phyloP scores from a whole-genome alignment of 2,329 filamentous ascomycete genomes.

The Colletotrichum coccodes region DNA sequence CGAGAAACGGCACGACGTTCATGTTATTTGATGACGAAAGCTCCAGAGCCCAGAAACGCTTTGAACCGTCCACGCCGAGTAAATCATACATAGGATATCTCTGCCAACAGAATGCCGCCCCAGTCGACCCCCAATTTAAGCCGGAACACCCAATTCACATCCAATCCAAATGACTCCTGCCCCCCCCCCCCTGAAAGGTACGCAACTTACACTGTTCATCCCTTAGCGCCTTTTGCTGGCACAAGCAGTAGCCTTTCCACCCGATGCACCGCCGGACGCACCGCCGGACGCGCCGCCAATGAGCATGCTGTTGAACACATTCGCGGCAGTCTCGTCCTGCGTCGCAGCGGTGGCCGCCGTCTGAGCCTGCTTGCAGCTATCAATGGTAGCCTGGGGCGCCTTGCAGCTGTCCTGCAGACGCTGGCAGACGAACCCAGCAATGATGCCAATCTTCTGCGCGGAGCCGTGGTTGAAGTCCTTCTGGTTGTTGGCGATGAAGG shows the following conservation, averaged over 20 bases:
- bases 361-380: constrained; percentile 29
- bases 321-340: constrained; percentile 39
- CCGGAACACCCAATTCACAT: not conserved
- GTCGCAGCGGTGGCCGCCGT: constrained; percentile 32
- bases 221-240: no score
- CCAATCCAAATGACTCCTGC: not conserved
- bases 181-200: not conserved
- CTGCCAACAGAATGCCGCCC: not conserved
- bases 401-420: constrained; percentile 47
- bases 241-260: constrained; percentile 3
- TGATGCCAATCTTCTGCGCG: constrained; percentile 50
- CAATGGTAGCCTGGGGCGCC: constrained; percentile 22
- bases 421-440: constrained; percentile 58
- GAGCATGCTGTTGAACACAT: constrained; percentile 37
- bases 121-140: not conserved
- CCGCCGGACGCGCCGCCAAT: constrained; percentile 14
- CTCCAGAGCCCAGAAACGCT: not conserved
- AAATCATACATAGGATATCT: constrained; percentile 2
- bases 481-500: constrained; percentile 50
- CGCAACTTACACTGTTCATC: not conserved
- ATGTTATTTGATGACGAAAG: not conserved
- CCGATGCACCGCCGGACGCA: constrained; percentile 21
- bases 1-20: accelerated
- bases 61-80: not conserved
- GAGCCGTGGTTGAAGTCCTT: constrained; percentile 63